These are phyloP conservation scores for Hirsutella rhossiliensis DNA, from an alignment of 2,329 filamentous ascomycete genomes.

Conservation along the genomic window DNA sequence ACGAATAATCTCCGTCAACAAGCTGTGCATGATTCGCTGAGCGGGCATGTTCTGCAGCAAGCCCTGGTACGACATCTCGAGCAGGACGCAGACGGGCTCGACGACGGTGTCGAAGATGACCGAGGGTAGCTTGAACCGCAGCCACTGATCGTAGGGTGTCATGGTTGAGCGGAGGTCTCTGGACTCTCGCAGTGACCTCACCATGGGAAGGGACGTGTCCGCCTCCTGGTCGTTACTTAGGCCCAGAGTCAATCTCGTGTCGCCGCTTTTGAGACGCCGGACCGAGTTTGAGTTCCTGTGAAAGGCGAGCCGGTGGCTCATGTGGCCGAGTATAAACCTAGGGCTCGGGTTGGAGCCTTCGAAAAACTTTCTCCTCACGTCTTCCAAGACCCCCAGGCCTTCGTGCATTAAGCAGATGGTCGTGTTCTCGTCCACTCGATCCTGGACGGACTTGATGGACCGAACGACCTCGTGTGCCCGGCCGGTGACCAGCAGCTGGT, in stretches of 20 bases:
- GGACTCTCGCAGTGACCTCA: conserved; percentile 9
- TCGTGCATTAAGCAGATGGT: conserved; percentile 70
- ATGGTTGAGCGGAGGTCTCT: conserved; percentile 11
- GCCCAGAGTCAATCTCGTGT: conserved; percentile 16
- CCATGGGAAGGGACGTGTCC: conserved; percentile 10
- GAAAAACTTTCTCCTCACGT: conserved; percentile 61
- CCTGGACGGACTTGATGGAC: conserved; percentile 46
- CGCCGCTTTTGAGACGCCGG: conserved; percentile 21
- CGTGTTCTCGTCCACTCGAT: conserved; percentile 55
- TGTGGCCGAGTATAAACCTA: conserved; percentile 61
- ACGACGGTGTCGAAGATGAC: conserved; percentile 65
- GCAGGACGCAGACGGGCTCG: conserved; percentile 68
- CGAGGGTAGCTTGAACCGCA: conserved; percentile 66
- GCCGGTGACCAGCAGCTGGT: conserved; percentile 59
- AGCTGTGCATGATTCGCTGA: conserved; percentile 52
- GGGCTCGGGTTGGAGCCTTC: conserved; percentile 53
- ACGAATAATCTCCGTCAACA: conserved; percentile 62
- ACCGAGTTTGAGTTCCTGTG: conserved; percentile 27
- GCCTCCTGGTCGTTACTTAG: too few relatives aligned
- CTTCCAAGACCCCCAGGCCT: conserved; percentile 74
- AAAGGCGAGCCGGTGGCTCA: conserved; percentile 33
- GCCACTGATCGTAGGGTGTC: conserved; percentile 30
- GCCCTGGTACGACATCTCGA: conserved; percentile 64
- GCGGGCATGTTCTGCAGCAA: conserved; percentile 56
- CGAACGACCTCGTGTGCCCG: conserved; percentile 38